Evolutionary conservation across 176 grass and related monocot genomes (phyloP), one percentile per base, ranked within the genome.

Genomic region (Hyparrhenia diplandra): DNA sequence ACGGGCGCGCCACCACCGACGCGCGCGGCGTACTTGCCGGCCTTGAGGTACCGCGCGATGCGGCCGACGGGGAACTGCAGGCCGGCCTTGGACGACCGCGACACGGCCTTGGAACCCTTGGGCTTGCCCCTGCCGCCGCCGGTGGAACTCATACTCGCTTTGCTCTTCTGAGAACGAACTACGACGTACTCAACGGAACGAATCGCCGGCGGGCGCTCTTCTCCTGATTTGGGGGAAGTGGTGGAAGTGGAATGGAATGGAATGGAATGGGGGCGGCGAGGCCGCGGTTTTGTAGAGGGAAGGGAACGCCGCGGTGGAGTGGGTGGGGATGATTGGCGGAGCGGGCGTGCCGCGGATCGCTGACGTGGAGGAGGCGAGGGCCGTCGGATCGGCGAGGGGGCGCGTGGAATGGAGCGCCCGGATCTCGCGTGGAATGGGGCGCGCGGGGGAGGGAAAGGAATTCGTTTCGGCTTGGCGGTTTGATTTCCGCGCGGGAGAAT

Each of bases 11-110:
- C 92, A 2, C 78, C 82, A 41, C 92, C 92, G 40, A 94, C 87
- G 30, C 92, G 81, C 78, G 91, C 69, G n/a, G 92, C 87, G 81
- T 94, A 94, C 84, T 94, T 94, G 64, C 92, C 89, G n/a, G 79
- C 61, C 81, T 94, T 94, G 77, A 94, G 92, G 81, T 83, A 91
- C 55, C 92, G 75, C 18, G 87, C 92, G 27, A 94, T 85, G 61
- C 89, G 89, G 69, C 89, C 92, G 43, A 94, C 89, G 87, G 92
- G 92, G 69, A 94, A 94, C 92, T 91, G 89, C 17, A 94, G 87
- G 0, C 92, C 92, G 16, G 92, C 92, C 78, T 94, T 94, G 55
- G 85, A 42, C 3, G 89, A 91, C 81, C 89, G 76, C 70, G 89
- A 61, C 45, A 81, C 71, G 9, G 77, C 1, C 85, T 91, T 91